These are phyloP conservation scores for Mortierella sp. DNA, from an alignment of 371 early-diverging fungal genomes.

Conservation along the genomic window DNA sequence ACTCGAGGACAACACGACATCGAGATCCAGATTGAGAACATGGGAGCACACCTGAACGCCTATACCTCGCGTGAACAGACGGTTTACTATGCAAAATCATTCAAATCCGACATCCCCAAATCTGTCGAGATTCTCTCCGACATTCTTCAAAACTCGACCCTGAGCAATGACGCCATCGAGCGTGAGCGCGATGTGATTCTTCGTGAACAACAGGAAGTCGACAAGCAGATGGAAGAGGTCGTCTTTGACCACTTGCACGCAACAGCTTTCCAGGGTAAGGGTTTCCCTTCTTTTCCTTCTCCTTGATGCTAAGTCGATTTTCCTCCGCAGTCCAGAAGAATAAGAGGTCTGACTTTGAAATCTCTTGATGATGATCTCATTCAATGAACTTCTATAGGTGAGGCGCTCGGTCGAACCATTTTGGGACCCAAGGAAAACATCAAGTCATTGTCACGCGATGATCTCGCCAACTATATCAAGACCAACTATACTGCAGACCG, in stretches of 20 bases:
- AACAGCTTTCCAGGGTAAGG: constrained; percentile 90
- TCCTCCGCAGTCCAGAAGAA: not conserved
- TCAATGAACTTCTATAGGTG: too few relatives aligned
- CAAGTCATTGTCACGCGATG: constrained; percentile 81
- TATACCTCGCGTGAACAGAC: constrained; percentile 99
- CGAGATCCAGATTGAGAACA: constrained; percentile 95
- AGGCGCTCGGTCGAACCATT: constrained; percentile 93
- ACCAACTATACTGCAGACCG: constrained; percentile 96
- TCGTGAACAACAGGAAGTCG: constrained; percentile 95
- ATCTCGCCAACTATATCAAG: constrained; percentile 86
- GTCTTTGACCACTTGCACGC: constrained; percentile 96
- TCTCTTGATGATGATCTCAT: not conserved
- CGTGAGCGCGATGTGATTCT: constrained; percentile 96
- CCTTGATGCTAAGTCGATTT: not conserved
- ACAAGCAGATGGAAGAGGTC: constrained; percentile 96
- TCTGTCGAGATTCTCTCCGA: constrained; percentile 95
- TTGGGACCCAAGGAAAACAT: constrained; percentile 95
- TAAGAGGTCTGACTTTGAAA: not conserved
- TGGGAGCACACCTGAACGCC: constrained; percentile 97
- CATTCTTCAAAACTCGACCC: constrained; percentile 91
- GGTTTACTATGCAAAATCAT: constrained; percentile 95
- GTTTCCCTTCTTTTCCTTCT: too few relatives aligned
- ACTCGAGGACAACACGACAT: constrained; percentile 87
- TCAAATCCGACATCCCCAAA: constrained; percentile 85
- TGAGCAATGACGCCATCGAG: constrained; percentile 87